phyloP scores from a whole-genome alignment of 2,329 filamentous ascomycete genomes.

The Venturia asperata region DNA sequence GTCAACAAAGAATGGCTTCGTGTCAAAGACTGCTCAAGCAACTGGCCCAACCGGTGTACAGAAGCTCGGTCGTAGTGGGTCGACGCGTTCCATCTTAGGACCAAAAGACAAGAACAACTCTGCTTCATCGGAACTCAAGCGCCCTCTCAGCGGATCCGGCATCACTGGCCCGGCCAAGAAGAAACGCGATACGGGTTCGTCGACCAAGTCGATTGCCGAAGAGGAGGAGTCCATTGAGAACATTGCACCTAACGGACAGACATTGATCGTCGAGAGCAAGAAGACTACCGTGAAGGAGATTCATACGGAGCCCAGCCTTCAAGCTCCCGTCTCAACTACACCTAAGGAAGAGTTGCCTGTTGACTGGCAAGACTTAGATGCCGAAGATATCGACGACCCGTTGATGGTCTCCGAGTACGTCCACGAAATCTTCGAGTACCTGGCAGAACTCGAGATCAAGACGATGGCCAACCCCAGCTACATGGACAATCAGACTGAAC shows the following conservation, averaged over 20 bases:
- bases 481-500: conserved; percentile 87
- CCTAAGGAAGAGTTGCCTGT: conserved; percentile 18
- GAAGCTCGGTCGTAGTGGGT: conserved; percentile 57
- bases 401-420: conserved; percentile 98
- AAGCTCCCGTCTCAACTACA: conserved; percentile 27
- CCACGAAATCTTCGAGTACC: conserved; percentile 93
- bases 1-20: conserved; percentile 53
- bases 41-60: conserved; percentile 75
- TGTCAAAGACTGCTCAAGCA: conserved; percentile 71
- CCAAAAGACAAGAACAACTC: conserved; percentile 64
- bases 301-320: conserved; percentile 20
- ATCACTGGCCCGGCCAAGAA: conserved; percentile 57
- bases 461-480: conserved; percentile 87
- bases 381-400: conserved; percentile 85
- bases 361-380: conserved; percentile 59
- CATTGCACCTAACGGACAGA: conserved; percentile 64
- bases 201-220: conserved; percentile 46
- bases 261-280: conserved; percentile 48
- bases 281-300: conserved; percentile 31
- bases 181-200: conserved; percentile 54
- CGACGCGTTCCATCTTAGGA: conserved; percentile 56
- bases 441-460: conserved; percentile 73
- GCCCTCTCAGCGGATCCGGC: conserved; percentile 64
- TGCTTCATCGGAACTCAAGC: conserved; percentile 55
- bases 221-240: conserved; percentile 55